A percentile compares a stretch with the other conserved stretches of the same genome.
Evolutionary conservation across 169 alveolate species (phyloP).

Genomic region (Plasmodium reichenowi): DNA sequence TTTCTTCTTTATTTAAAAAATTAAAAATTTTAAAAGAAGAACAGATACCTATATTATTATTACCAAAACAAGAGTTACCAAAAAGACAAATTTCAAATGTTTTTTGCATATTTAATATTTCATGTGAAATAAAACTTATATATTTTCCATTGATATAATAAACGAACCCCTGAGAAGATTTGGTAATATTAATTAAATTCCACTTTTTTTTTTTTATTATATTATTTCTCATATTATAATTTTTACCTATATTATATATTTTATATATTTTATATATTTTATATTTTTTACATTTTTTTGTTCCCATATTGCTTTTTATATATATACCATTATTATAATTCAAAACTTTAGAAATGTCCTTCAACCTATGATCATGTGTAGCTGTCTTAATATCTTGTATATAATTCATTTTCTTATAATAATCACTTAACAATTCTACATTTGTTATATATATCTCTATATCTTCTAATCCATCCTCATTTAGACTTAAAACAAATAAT

Average conservation of each 20-base stretch:
- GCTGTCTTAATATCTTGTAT: background rate
- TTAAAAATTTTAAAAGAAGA: conserved; percentile 67
- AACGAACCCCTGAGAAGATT: conserved; percentile 42
- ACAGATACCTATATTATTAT: conserved; percentile 62
- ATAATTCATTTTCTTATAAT: conserved; percentile 18
- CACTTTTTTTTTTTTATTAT: conserved; percentile 47
- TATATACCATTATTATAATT: conserved; percentile 17
- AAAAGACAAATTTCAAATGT: conserved; percentile 23
- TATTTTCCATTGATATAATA: conserved; percentile 66
- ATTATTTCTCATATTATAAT: background rate
- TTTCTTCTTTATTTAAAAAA: conserved; percentile 68
- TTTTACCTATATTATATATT: no score
- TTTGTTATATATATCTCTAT: conserved; percentile 30
- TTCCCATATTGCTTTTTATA: conserved; percentile 23
- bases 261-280: no score
- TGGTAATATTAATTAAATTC: conserved; percentile 52
- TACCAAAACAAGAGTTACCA: conserved; percentile 75
- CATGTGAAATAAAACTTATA: conserved; percentile 42
- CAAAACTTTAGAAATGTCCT: background rate
- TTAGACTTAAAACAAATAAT: conserved; percentile 28
- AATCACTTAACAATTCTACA: conserved; percentile 8
- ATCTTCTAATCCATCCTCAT: conserved; percentile 18
- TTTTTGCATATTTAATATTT: conserved; percentile 34
- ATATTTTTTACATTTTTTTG: conserved; percentile 23
- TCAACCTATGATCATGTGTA: no score